These are phyloP conservation scores for Hebeloma cylindrosporum DNA, from an alignment of 768 basidiomycete species.

Conservation along the genomic window DNA sequence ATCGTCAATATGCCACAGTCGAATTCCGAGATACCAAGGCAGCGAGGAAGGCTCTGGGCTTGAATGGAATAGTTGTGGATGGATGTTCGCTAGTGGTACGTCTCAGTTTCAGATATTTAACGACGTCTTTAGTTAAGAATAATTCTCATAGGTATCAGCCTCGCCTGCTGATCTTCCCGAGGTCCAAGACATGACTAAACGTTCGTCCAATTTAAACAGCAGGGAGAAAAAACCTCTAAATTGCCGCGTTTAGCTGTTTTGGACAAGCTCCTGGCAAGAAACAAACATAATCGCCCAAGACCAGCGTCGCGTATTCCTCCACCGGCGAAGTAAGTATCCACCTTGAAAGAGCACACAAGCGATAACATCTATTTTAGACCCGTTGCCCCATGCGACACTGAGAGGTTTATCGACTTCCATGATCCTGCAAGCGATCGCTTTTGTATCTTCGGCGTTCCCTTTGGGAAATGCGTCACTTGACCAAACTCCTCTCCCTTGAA, in stretches of 20 bases:
- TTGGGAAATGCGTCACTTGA: conserved; percentile 26
- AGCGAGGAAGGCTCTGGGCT: conserved; percentile 40
- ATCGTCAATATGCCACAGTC: conserved; percentile 53
- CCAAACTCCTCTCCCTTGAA: not conserved
- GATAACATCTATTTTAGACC: conserved; percentile 16
- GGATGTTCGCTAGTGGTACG: conserved; percentile 44
- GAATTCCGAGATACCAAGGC: conserved; percentile 39
- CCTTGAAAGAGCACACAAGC: not conserved
- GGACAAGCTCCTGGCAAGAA: conserved; percentile 5
- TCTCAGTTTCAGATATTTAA: conserved; percentile 7
- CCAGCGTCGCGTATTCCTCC: no score
- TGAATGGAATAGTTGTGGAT: conserved; percentile 37
- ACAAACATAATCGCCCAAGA: not conserved
- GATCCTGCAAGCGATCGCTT: conserved; percentile 25
- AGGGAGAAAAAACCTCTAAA: not conserved
- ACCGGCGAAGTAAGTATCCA: no score
- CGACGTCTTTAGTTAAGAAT: conserved; percentile 3
- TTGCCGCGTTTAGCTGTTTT: conserved; percentile 4
- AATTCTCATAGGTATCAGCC: conserved; percentile 31
- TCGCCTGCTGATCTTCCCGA: conserved; percentile 42
- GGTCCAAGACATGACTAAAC: conserved; percentile 30
- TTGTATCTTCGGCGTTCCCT: conserved; percentile 31
- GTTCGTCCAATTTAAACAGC: conserved; percentile 16
- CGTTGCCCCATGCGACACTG: conserved; percentile 21
- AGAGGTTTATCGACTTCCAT: conserved; percentile 19